Evolutionary conservation across 352 stramenopile species (phyloP).

Genomic region (Pilasporangium apinafurcum): DNA sequence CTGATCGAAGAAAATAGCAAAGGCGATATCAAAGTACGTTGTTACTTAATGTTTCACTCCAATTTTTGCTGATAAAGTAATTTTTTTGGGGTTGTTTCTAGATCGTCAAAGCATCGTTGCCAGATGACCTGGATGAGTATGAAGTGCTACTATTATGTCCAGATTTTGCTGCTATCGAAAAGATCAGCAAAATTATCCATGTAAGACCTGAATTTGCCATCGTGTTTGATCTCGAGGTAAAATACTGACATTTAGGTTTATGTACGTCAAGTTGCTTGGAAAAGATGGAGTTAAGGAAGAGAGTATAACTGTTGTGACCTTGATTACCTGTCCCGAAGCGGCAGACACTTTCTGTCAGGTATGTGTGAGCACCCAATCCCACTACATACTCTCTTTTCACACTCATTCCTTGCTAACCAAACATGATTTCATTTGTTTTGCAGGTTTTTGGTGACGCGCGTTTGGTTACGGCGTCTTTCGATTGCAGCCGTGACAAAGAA

Average conservation of each 20-base stretch:
- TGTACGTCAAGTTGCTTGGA: conserved; percentile 52
- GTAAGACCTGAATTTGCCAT: conserved; percentile 26
- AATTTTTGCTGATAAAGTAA: background rate
- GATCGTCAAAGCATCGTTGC: conserved; percentile 45
- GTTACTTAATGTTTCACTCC: background rate
- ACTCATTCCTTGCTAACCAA: background rate
- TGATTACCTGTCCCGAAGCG: conserved; percentile 76
- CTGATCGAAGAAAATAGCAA: conserved; percentile 41
- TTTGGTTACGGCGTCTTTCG: conserved; percentile 75
- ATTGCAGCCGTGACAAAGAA: conserved; percentile 43
- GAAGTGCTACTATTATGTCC: conserved; percentile 68
- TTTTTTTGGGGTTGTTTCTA: conserved; percentile 2
- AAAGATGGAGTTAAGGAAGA: conserved; percentile 68
- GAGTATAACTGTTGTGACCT: conserved; percentile 74
- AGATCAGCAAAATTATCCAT: conserved; percentile 69
- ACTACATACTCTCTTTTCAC: too few species aligned
- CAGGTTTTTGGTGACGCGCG: conserved; percentile 64
- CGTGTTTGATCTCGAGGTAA: too few species aligned
- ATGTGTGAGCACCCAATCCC: background rate
- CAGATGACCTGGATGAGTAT: conserved; percentile 54
- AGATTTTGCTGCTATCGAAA: conserved; percentile 50
- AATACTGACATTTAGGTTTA: too few species aligned
- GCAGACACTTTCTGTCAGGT: conserved; percentile 78
- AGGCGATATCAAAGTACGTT: conserved; percentile 30
- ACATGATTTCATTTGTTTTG: background rate